phyloP scores from a whole-genome alignment of 108 stramenopile species.

The Nitzschia putrida region DNA sequence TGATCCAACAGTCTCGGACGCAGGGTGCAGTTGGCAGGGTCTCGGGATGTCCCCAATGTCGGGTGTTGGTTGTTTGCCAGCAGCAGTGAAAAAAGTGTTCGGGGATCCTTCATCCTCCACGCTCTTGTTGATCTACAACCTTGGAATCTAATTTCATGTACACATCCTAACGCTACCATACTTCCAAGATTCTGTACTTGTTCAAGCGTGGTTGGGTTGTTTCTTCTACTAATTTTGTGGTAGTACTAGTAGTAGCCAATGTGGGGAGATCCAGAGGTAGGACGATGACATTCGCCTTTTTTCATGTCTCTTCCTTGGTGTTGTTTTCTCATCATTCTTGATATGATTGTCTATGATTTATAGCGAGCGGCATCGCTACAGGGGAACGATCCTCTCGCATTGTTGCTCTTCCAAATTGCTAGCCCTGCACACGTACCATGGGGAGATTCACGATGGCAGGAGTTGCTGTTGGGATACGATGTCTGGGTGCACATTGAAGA shows the following conservation, averaged over 20 bases:
- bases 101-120: no score
- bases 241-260: conserved; percentile 12
- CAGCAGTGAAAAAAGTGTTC: no score
- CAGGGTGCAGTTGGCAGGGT: no score
- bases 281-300: neutral
- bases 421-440: conserved; percentile 74
- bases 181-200: no score
- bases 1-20: no score
- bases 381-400: conserved; percentile 41
- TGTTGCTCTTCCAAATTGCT: conserved; percentile 62
- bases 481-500: conserved; percentile 76
- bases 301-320: neutral
- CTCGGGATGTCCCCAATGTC: no score
- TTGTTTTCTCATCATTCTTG: neutral
- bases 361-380: conserved; percentile 45
- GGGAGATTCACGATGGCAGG: conserved; percentile 77
- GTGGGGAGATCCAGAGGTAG: conserved; percentile 67
- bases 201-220: no score
- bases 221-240: no score
- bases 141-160: no score
- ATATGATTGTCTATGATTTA: neutral
- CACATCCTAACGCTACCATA: no score
- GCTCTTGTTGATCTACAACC: no score
- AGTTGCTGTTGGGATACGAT: conserved; percentile 68
- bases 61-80: no score